Evolutionary conservation across 2,329 filamentous ascomycete genomes (phyloP).

Genomic region (Pseudogymnoascus verrucosus): DNA sequence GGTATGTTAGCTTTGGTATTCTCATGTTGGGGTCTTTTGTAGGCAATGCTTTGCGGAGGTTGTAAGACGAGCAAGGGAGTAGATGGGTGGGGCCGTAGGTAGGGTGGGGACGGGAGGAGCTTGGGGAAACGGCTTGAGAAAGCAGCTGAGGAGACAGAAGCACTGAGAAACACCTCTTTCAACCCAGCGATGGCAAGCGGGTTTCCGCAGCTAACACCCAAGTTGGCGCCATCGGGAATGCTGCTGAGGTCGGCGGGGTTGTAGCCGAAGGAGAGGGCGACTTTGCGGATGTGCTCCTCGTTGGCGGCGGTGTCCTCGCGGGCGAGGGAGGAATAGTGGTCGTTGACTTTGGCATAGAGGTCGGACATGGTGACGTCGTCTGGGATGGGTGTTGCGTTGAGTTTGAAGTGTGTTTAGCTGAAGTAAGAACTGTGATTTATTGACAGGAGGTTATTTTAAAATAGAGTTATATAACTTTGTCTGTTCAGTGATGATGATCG

Average conservation of each 20-base stretch:
- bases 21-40: slow-evolving; percentile 39
- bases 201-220: slow-evolving; percentile 21
- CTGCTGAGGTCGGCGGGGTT: slow-evolving; percentile 16
- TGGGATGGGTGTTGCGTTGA: neutral
- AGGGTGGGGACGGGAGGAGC: neutral
- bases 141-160: neutral
- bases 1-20: neutral
- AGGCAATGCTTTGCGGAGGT: neutral
- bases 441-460: neutral
- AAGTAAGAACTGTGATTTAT: neutral
- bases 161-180: neutral
- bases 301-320: slow-evolving; percentile 1
- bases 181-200: slow-evolving; percentile 15
- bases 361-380: neutral
- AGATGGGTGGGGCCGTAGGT: neutral
- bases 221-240: slow-evolving; percentile 17
- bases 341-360: slow-evolving; percentile 8
- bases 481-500: neutral
- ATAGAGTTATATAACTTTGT: neutral
- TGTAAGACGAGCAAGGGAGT: neutral
- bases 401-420: neutral
- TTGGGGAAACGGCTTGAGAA: neutral
- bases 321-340: slow-evolving; percentile 9
- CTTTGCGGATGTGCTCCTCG: slow-evolving; percentile 7
- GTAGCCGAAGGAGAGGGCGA: slow-evolving; percentile 19